Conservation (phyloP, 768 basidiomycete genomes). For the Mycena venus region DNA sequence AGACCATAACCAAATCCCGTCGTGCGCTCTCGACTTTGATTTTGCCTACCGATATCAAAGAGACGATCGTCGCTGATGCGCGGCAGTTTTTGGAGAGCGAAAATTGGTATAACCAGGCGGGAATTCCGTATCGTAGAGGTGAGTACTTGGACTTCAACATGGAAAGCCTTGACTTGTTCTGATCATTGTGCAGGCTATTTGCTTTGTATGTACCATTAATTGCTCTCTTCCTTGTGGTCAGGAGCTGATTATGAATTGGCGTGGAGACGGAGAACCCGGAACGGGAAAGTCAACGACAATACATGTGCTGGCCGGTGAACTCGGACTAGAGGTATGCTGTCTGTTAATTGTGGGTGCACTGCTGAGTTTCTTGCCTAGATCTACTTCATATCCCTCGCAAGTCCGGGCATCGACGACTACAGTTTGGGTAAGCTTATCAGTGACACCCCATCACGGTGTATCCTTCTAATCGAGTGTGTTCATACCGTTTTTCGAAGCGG, state of each 20-base stretch:
- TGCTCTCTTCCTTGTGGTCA: neutral
- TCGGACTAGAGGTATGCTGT: slow-evolving; percentile 23
- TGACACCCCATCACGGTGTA: slow-evolving; percentile 6
- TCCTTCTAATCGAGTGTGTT: neutral
- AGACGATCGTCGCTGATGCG: slow-evolving; percentile 30
- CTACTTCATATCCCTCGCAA: slow-evolving; percentile 5
- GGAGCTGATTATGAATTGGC: neutral
- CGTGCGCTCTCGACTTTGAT: slow-evolving; percentile 28
- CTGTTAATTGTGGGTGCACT: no score
- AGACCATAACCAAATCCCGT: slow-evolving; percentile 26
- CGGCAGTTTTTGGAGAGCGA: slow-evolving; percentile 32
- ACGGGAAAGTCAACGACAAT: slow-evolving; percentile 32
- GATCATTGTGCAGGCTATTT: slow-evolving; percentile 13
- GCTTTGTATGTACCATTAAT: neutral
- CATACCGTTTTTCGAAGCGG: no score
- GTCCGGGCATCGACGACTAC: slow-evolving; percentile 2
- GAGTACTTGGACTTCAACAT: neutral
- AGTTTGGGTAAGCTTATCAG: neutral
- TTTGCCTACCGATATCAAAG: slow-evolving; percentile 26
- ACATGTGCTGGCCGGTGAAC: slow-evolving; percentile 25
- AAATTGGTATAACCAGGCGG: slow-evolving; percentile 30
- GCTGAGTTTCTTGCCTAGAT: no score
- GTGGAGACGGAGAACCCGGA: slow-evolving; percentile 28
- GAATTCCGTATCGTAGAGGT: slow-evolving; percentile 35
- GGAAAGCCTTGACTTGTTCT: no score